Conservation (phyloP, 768 basidiomycete genomes). For the Hortiboletus flavorubellus region DNA sequence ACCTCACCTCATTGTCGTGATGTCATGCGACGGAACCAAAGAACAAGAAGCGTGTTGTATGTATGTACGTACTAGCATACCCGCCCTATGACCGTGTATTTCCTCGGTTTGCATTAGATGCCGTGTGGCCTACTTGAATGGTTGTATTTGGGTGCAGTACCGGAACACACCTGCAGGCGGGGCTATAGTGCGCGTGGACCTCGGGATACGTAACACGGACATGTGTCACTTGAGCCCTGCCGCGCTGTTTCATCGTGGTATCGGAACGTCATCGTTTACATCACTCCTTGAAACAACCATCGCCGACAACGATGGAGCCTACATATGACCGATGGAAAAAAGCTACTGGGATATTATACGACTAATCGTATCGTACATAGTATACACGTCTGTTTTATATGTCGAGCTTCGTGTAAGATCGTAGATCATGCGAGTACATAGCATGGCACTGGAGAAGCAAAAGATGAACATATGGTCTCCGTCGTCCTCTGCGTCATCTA, state of each 20-base stretch:
- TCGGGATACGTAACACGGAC: neutral
- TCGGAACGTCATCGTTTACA: conserved; percentile 1
- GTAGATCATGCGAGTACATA: conserved; percentile 18
- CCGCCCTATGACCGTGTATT: conserved; percentile 1
- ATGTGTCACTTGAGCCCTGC: neutral
- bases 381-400: conserved; percentile 21
- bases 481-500: conserved; percentile 22
- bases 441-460: conserved; percentile 16
- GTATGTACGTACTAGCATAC: conserved; percentile 13
- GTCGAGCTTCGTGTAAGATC: conserved; percentile 10
- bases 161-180: too few species aligned
- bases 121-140: neutral
- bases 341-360: conserved; percentile 21
- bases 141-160: neutral
- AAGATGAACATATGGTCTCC: conserved; percentile 18
- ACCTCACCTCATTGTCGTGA: conserved; percentile 20
- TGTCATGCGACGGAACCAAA: conserved; percentile 1
- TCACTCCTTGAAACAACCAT: neutral
- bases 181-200: too few species aligned
- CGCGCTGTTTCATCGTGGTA: conserved; percentile 8
- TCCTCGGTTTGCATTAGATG: conserved; percentile 8
- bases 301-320: neutral
- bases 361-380: conserved; percentile 26
- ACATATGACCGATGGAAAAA: neutral
- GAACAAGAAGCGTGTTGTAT: neutral